Evolutionary conservation across 176 grass and related monocot genomes (phyloP), one percentile per base, ranked within the genome.

Genomic region (Hordeum vulgare): DNA sequence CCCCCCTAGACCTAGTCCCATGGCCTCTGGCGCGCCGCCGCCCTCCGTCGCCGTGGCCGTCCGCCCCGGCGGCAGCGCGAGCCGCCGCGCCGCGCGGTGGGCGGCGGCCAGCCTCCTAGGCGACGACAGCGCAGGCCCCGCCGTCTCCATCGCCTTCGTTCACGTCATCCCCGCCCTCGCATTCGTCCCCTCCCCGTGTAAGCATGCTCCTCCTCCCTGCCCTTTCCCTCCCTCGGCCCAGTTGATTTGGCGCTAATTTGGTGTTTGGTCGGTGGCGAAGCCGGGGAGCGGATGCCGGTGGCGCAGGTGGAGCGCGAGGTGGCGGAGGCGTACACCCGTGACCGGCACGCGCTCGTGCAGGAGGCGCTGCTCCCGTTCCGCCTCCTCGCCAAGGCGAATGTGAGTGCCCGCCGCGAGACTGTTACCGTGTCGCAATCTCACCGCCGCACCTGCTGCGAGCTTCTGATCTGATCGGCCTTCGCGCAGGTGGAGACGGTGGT

Each of bases 141-240:
- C 82, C 71, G 72, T 33, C 76, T 12, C 88, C 65, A 21, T 98
- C n/a, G 4, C 92, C 82, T 73, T 95, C 82, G 65, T 95, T 24
- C 83, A 98, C 60, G 87, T 98, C 72, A 86, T 98, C 79, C 85
- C 90, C 34, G 20, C 74, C 36, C 75, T 98, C 79, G 20, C 87
- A 20, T 88, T 80, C 85, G 71, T 95, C 45, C 96, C 96, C 11
- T 90, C 90, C 29, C 96, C 93, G 3, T 54, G 93, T 95, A 90
- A 81, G 81, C 18, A 1, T 12, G 14, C 40, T 40, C 9, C n/a
- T 6, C 33, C n/a, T 20, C 73, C 3, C 1, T 69, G 26, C 1
- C 33, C 9, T 25, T 1, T 37, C 25, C 10, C 21, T 40, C 1
- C 47, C 63, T 69, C 23, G 6, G 15, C n/a, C 9, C 15, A 4